phyloP scores from a whole-genome alignment of 208 protist genomes.

The Vickermania spadyakhi region DNA sequence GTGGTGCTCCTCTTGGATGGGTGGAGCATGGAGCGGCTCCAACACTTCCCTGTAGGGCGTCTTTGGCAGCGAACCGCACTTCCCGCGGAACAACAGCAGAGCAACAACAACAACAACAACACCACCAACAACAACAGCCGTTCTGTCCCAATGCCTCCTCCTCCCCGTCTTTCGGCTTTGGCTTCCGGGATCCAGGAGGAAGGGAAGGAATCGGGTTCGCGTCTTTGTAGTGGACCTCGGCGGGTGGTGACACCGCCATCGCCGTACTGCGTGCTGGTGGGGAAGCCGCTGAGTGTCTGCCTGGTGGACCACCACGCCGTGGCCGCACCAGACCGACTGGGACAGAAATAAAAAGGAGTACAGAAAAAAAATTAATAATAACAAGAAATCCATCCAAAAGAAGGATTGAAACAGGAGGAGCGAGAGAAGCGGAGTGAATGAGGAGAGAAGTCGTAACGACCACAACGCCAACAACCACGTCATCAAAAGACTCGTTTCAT shows the following conservation, averaged over 20 bases:
- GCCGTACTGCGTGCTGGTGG: constrained; percentile 5
- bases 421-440: too few species aligned
- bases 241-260: background rate
- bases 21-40: constrained; percentile 43
- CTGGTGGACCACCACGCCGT: constrained; percentile 53
- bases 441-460: too few species aligned
- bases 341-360: too few species aligned
- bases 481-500: too few species aligned
- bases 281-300: constrained; percentile 19
- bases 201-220: background rate
- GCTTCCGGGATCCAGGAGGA: background rate
- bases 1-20: constrained; percentile 58
- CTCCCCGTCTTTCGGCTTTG: too few species aligned
- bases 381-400: too few species aligned
- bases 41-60: too few species aligned
- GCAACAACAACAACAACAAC: background rate
- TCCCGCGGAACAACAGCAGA: background rate
- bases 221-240: background rate
- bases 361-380: too few species aligned
- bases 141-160: too few species aligned
- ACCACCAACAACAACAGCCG: too few species aligned
- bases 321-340: constrained; percentile 26
- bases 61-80: constrained; percentile 7
- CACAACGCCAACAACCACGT: too few species aligned
- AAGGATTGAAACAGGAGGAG: too few species aligned